Evolutionary conservation across 177 flowering plant genomes (phyloP), one percentile per base, ranked within the genome.

Genomic region (Vitis hybrid): DNA sequence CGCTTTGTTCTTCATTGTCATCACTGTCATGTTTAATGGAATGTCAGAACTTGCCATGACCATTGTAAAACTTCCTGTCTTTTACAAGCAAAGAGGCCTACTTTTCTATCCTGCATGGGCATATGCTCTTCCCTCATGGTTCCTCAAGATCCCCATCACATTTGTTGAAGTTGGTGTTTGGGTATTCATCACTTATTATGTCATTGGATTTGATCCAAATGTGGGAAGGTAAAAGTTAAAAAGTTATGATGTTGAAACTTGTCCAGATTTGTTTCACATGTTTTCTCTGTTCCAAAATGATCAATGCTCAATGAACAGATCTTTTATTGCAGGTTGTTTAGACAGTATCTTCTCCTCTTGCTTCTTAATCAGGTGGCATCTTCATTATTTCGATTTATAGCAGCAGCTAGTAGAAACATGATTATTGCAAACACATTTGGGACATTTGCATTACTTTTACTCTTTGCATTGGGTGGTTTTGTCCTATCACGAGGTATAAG

Each of bases 31-130:
- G 82, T 78, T 80, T 39, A 82, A 78, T 76, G 83, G 79, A 26
- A 69, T 78, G 69, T 11, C 78, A 1, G 87, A 84, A 70, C 16
- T 84, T 22, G 50, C 82, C 8, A 64, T 82, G 77, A 80, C 83
- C 29, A 76, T 84, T 8, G 64, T 55, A 3, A 82, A 77, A 56
- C 85, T 84, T 72, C 87, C 87, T 1, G 79, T 84, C 10, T 82
- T 82, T 31, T 79, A 82, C 79, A 84, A 82, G 74, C 85, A 82
- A 74, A 75, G 84, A 51, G 84, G 82, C 53, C 69, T 76, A 18
- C 71, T 72, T 15, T 84, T 84, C 74, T 80, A 59, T 56, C 87
- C 87, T 26, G 10, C 85, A 51, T 84, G 87, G 87, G 75, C 77
- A 19, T 84, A 80, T 70, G 65, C 85, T 64, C 59, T 84, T 29